Evolutionary conservation across 2,329 filamentous ascomycete genomes (phyloP).

Genomic region (Xylariaceae sp.): DNA sequence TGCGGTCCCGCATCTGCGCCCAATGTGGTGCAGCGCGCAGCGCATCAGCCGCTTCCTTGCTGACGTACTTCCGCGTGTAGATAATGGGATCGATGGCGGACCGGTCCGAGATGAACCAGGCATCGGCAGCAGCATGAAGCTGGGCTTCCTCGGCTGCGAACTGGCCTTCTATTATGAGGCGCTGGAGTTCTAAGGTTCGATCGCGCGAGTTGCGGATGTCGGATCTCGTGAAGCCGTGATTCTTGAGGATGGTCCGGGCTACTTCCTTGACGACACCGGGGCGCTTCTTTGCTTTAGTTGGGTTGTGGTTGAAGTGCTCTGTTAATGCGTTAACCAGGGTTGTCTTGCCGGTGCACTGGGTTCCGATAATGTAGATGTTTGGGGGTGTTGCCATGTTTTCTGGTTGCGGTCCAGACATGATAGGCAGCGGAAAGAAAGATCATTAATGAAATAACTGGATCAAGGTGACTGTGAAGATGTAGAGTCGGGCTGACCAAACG

Average conservation of each 20-base stretch:
- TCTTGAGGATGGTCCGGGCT: slow-evolving; percentile 1
- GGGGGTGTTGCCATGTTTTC: neutral
- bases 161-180: slow-evolving; percentile 12
- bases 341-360: slow-evolving; percentile 13
- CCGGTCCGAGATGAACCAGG: slow-evolving; percentile 16
- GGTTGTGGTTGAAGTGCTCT: neutral
- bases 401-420: neutral
- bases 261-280: slow-evolving; percentile 11
- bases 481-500: no score
- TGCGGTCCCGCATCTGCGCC: slow-evolving; percentile 1
- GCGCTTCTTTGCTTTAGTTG: neutral
- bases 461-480: no score
- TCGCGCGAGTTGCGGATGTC: slow-evolving; percentile 10
- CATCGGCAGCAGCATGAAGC: neutral
- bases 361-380: slow-evolving; percentile 16
- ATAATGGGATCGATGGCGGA: slow-evolving; percentile 10
- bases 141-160: slow-evolving; percentile 1
- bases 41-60: neutral
- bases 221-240: neutral
- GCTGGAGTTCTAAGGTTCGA: slow-evolving; percentile 1
- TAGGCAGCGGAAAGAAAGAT: no score
- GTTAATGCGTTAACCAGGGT: slow-evolving; percentile 6
- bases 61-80: slow-evolving; percentile 6
- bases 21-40: neutral
- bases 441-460: no score